Percentiles rank a stretch among this genome's conserved stretches.
phyloP scores from a whole-genome alignment of 1,284 basidiomycete species.

The Tylopilus sp. region DNA sequence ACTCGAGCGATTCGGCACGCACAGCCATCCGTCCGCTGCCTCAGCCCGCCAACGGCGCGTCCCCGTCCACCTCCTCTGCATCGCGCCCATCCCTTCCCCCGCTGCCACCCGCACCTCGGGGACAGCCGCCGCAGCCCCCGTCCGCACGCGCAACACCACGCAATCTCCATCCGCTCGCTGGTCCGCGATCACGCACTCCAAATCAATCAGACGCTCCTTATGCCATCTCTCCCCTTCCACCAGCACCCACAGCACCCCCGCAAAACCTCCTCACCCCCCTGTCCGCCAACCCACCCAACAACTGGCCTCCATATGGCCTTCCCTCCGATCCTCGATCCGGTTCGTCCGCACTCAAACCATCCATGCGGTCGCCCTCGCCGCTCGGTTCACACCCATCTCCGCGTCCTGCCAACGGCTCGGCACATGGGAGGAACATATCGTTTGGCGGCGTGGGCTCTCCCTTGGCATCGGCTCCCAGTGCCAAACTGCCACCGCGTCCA shows the following conservation, averaged over 20 bases:
- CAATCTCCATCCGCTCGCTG: slow-evolving; percentile 22
- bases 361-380: slow-evolving; percentile 57
- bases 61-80: slow-evolving; percentile 37
- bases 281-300: slow-evolving; percentile 36
- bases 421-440: slow-evolving; percentile 54
- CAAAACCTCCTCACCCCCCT: slow-evolving; percentile 49
- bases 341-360: slow-evolving; percentile 42
- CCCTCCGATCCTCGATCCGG: slow-evolving; percentile 61
- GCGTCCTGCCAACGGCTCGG: slow-evolving; percentile 31
- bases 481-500: slow-evolving; percentile 44
- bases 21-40: slow-evolving; percentile 47
- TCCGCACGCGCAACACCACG: slow-evolving; percentile 31
- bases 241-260: slow-evolving; percentile 49
- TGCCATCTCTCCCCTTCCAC: slow-evolving; percentile 53
- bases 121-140: slow-evolving; percentile 61
- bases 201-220: slow-evolving; percentile 53
- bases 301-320: slow-evolving; percentile 55
- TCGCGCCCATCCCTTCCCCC: slow-evolving; percentile 58
- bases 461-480: slow-evolving; percentile 29
- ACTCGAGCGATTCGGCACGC: slow-evolving; percentile 52
- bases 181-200: slow-evolving; percentile 52
- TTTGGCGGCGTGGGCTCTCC: slow-evolving; percentile 41
- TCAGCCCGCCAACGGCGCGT: slow-evolving; percentile 34
- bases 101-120: slow-evolving; percentile 63
- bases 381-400: slow-evolving; percentile 42